phyloP scores from a whole-genome alignment of 495 filamentous ascomycete species.

The Hamigera avellanea region DNA sequence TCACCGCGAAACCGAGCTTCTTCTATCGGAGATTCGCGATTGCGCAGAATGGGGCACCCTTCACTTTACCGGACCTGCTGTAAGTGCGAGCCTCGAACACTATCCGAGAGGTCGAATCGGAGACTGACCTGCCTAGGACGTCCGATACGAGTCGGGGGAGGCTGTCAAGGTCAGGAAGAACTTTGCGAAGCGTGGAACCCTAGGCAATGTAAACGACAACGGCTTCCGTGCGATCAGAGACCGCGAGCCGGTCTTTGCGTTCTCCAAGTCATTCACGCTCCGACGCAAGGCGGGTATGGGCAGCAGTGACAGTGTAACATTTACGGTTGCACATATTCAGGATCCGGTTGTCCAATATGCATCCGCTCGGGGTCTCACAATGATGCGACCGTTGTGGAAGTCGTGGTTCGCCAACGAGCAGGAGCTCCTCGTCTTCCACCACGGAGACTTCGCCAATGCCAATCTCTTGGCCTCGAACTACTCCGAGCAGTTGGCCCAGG shows the following conservation, averaged over 20 bases:
- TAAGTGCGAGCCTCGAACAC: constrained; percentile 11
- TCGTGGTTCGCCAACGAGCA: constrained; percentile 56
- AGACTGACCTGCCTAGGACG: constrained; percentile 24
- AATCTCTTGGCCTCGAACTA: constrained; percentile 59
- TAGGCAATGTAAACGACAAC: constrained; percentile 55
- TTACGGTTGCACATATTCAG: constrained; percentile 77
- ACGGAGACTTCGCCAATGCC: constrained; percentile 57
- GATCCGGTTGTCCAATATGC: constrained; percentile 82
- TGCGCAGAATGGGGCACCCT: constrained; percentile 84
- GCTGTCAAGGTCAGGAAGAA: constrained; percentile 54
- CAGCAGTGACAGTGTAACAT: constrained; percentile 47
- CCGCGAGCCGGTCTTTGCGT: constrained; percentile 83
- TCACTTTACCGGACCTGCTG: constrained; percentile 61
- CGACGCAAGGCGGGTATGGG: constrained; percentile 10
- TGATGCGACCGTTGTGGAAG: constrained; percentile 81
- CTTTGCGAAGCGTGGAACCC: constrained; percentile 58
- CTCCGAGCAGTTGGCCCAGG: constrained; percentile 60
- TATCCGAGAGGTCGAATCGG: not conserved
- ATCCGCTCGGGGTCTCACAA: constrained; percentile 63
- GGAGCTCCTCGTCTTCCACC: constrained; percentile 61
- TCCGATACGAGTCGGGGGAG: constrained; percentile 58
- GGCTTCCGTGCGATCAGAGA: constrained; percentile 64
- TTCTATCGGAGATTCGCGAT: constrained; percentile 65
- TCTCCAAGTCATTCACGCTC: constrained; percentile 67
- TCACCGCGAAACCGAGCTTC: constrained; percentile 48